Base-by-base conservation (phyloP, 2,329 filamentous ascomycete genomes). In the Diaporthe batatas region DNA sequence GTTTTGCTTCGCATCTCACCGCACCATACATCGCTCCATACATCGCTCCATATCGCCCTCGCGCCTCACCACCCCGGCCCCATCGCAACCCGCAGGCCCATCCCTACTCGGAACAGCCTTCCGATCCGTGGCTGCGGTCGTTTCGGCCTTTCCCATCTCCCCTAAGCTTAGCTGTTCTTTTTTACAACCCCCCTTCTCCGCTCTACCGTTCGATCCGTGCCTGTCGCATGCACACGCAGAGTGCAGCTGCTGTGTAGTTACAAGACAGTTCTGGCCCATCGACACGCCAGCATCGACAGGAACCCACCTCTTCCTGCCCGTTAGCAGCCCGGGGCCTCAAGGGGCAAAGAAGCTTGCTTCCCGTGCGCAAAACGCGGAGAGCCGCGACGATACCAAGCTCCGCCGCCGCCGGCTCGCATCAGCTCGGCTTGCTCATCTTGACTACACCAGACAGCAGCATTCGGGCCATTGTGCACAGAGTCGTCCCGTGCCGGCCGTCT, bases 101-200 rank as follows among this genome's bases (percentile, higher is more conserved):
- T 23, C 62, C 62, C n/a, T 47, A 67, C 62, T 39, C 62, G 62
- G 62, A 47, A 67, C 47, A 25, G 47, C 47, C 62, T 67, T 67
- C 47, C 62, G 62, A 65, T 51, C 29, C 21, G 51, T 51, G 12
- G 44, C 29, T 36, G 6, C 62, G 51, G 21, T 39, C 62, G n/a
- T 49, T 44, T 34, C 18, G 44, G 21, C 47, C 18, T 47, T 32
- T n/a, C 62, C 29, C 62, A 53, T 47, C 32, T 53, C 32, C 32
- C 29, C 62, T n/a, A 42, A 16, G 25, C 62, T 32, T 23, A 51
- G n/a, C 32, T 36, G 44, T 42, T 65, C 21, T 29, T 21, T n/a
- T 21, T 47, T 49, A 47, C 18, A 5, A 29, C 29, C 36, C 36
- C 36, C 36, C 36, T 5, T 11, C 32, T 25, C 47, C 47, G 62